Percentiles rank a stretch among this genome's conserved stretches.
Conservation (phyloP, 176 grass and related monocot genomes). For the Carex kokanica region DNA sequence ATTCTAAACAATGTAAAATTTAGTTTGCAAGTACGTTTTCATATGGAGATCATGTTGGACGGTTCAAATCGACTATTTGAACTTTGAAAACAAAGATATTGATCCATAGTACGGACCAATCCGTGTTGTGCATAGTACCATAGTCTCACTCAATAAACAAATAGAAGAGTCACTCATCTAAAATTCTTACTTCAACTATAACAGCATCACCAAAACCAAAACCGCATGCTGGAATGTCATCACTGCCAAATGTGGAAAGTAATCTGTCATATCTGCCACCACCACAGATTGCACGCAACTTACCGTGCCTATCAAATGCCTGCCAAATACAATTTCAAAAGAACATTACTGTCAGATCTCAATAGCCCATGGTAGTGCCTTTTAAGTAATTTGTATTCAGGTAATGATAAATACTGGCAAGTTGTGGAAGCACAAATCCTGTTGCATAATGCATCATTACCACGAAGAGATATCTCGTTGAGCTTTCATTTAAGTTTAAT, state of each 20-base stretch:
- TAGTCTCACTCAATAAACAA: background rate
- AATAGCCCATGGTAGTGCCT: background rate
- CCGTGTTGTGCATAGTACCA: too few species aligned
- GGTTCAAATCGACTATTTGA: too few species aligned
- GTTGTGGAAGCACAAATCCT: background rate
- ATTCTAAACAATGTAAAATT: too few species aligned
- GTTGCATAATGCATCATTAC: background rate
- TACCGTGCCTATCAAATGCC: conserved; percentile 85
- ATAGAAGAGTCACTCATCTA: background rate
- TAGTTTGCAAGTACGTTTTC: too few species aligned
- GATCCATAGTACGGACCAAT: too few species aligned
- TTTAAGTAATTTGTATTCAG: background rate
- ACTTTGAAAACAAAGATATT: too few species aligned
- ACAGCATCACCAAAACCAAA: conserved; percentile 98
- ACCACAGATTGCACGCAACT: conserved; percentile 78
- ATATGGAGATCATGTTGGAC: too few species aligned
- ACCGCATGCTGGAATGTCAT: conserved; percentile 81
- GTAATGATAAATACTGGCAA: background rate
- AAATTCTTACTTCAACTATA: conserved; percentile 78
- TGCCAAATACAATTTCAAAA: conserved; percentile 19
- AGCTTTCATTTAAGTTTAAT: background rate
- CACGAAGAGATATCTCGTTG: background rate
- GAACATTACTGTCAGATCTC: background rate
- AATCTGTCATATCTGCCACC: conserved; percentile 75
- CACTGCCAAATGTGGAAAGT: conserved; percentile 93